Evolutionary conservation across 768 basidiomycete species (phyloP), one percentile per base, ranked within the genome.

Genomic region (Rhodosporidiobolus odoratus): DNA sequence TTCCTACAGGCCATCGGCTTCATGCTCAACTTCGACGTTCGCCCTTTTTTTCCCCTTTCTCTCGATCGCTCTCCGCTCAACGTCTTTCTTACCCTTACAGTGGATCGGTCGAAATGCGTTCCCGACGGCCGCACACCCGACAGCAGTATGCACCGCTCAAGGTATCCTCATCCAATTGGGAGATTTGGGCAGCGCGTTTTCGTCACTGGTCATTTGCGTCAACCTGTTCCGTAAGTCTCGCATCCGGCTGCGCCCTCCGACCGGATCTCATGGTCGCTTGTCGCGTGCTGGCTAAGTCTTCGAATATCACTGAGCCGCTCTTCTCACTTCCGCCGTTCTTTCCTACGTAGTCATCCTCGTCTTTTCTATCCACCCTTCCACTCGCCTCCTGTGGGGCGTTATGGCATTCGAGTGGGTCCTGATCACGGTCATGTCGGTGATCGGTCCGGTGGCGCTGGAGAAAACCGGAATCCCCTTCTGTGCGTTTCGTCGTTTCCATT

Each of bases 161-260:
- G 69, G 15, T 25, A 48, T 71, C 64, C 23, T 71, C 23, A 62
- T 71, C 47, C 69, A 71, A 41, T 17, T 58, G 6, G 69, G 69
- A 30, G 69, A 71, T 64, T 50, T 65, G 17, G 65, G 47, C 17
- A 27, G 25, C 21, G 64, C 65, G 2, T 71, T 71, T 57, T 62
- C 56, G 6, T 41, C 53, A 4, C 25, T 71, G 4, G 48, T 71
- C 17, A 71, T 71, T 10, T 41, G 53, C 35, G 10, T 43, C 35
- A 71, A 71, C 60, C 64, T 71, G 16, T 57, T 71, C 38, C 10
- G 58, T 59, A 4, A 16, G 58, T 59, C 54, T 54, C 27, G n/a
- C n/a, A n/a, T n/a, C n/a, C n/a, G n/a, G n/a, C n/a, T n/a, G n/a
- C n/a, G n/a, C n/a, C n/a, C n/a, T n/a, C n/a, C n/a, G n/a, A n/a